Conservation (phyloP, 768 basidiomycete genomes). For the Agrocybe pediades region DNA sequence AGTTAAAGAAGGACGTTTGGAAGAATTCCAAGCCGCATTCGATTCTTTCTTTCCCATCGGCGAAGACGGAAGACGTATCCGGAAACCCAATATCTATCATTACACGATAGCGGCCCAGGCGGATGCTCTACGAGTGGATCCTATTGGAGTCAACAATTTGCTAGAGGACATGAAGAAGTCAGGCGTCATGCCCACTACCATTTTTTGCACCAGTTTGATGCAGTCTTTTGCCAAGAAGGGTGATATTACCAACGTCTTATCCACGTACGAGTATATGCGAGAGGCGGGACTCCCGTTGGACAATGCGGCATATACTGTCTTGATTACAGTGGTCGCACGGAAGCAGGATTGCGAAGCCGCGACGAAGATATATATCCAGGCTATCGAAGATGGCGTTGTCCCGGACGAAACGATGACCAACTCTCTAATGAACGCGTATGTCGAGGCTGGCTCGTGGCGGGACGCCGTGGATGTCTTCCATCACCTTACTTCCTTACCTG, state of each 20-base stretch:
- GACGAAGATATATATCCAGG: constrained; percentile 65
- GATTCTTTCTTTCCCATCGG: constrained; percentile 50
- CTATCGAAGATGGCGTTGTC: constrained; percentile 57
- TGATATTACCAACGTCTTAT: constrained; percentile 52
- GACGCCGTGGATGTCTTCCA: constrained; percentile 74
- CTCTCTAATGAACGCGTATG: constrained; percentile 80
- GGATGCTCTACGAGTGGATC: constrained; percentile 47
- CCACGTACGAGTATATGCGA: constrained; percentile 65
- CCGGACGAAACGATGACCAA: constrained; percentile 70
- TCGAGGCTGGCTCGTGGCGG: constrained; percentile 78
- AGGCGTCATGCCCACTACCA: constrained; percentile 52
- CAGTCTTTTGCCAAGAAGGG: constrained; percentile 54
- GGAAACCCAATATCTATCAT: constrained; percentile 47
- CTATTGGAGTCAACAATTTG: constrained; percentile 54
- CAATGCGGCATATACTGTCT: constrained; percentile 58
- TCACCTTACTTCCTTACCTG: constrained; percentile 43
- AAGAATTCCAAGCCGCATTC: constrained; percentile 51
- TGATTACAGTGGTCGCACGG: constrained; percentile 67
- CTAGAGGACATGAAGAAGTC: constrained; percentile 40
- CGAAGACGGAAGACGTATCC: constrained; percentile 26
- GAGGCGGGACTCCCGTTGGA: constrained; percentile 46
- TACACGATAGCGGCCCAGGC: constrained; percentile 61
- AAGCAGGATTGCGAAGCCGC: constrained; percentile 65
- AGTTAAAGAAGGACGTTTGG: constrained; percentile 44
- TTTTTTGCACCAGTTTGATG: constrained; percentile 64